Evolutionary conservation across 139 green algal genomes (phyloP), one percentile per base, ranked within the genome.

Genomic region (Pedinophyceae sp.): DNA sequence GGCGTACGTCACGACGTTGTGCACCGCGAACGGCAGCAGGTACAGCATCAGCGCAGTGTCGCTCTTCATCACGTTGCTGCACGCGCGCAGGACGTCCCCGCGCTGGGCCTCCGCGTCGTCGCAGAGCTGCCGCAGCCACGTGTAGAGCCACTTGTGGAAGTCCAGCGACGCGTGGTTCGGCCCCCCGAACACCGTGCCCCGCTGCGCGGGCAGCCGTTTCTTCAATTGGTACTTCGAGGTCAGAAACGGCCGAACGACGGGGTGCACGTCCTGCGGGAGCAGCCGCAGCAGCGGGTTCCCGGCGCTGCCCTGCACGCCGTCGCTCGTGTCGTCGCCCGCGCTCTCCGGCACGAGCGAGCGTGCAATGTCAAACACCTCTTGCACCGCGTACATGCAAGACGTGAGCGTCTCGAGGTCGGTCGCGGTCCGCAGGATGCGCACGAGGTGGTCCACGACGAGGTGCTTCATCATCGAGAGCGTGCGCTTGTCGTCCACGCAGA

Each of bases 1-100:
- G 41, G 72, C 79, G 19, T 53, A 50, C 10, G 62, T 52, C 26
- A 89, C 27, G 17, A 75, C 71, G 16, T 76, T 75, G 24, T 82
- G 69, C 10, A 89, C 70, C 20, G 81, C 59, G 61, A 93, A 81
- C 0, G 88, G 88, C 54, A 95, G 68, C 47, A 95, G 65, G 53
- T 82, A 89, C 27, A 79, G 72, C 54, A 78, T 80, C n/a, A 80
- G 78, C 28, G 74, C 67, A 19, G 82, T 64, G 75, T 97, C 88
- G 28, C 69, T 65, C 22, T 66, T 60, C 28, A 85, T 59, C 17
- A 88, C 70, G 0, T 68, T 63, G 2, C 58, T 65, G 45, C 79
- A 72, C 0, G 80, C 39, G 69, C 30, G 62, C 86, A 86, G 22
- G 85, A 55, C 3, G 50, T 48, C 27, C 20, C 58, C 62, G 39